Conservation (phyloP, 2,329 filamentous ascomycete genomes). For the Colletotrichum caudatum region DNA sequence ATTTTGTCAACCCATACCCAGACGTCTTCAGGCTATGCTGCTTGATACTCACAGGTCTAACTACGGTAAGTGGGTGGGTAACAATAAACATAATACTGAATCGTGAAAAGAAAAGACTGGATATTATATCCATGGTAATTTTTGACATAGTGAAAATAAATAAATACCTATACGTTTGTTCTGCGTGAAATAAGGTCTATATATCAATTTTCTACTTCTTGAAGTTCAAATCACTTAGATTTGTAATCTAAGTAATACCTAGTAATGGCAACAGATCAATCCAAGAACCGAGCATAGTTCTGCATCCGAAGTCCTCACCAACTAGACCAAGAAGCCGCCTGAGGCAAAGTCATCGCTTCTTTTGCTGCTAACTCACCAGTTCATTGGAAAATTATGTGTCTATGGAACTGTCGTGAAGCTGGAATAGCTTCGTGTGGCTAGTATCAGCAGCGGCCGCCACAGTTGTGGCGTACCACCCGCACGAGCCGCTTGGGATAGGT, state of each 20-base stretch:
- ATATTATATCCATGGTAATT: no score
- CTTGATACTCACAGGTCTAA: background rate
- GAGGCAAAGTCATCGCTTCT: accelerated
- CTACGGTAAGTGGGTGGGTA: no score
- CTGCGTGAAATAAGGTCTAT: background rate
- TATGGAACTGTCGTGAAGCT: no score
- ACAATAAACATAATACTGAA: no score
- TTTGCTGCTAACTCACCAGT: accelerated
- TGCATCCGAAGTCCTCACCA: constrained; percentile 39
- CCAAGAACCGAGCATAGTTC: constrained; percentile 21
- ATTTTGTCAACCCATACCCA: background rate
- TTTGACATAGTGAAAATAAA: background rate
- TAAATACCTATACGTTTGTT: background rate
- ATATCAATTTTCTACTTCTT: no score
- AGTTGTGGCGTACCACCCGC: no score
- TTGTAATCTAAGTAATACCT: background rate
- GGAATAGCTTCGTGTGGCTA: no score
- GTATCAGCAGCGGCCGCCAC: no score
- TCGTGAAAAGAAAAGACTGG: no score
- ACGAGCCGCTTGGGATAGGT: no score
- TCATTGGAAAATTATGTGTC: background rate
- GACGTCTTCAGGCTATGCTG: background rate
- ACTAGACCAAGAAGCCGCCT: constrained; percentile 33
- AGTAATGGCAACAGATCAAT: constrained; percentile 42
- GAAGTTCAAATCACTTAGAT: background rate